These are phyloP conservation scores for Pulveroboletus sp. DNA, from an alignment of 768 basidiomycete genomes.

Conservation along the genomic window DNA sequence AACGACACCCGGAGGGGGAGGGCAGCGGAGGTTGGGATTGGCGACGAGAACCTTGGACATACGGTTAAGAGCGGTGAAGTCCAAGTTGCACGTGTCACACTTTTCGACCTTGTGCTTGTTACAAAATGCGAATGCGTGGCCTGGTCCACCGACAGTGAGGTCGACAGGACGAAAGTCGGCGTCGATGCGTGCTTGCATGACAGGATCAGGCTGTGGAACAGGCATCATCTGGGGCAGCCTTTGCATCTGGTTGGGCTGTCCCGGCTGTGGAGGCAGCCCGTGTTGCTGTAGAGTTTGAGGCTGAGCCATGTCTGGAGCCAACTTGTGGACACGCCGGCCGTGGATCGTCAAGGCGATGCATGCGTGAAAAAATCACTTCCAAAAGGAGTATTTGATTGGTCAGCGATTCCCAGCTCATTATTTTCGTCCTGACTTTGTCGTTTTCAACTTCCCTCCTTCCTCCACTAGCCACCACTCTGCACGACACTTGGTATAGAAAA, in stretches of 20 bases:
- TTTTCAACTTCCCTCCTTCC: constrained; percentile 21
- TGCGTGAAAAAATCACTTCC: constrained; percentile 9
- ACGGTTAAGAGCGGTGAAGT: constrained; percentile 73
- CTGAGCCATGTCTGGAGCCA: constrained; percentile 48
- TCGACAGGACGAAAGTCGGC: constrained; percentile 59
- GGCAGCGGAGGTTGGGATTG: constrained; percentile 70
- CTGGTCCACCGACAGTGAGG: constrained; percentile 49
- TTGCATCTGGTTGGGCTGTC: constrained; percentile 28
- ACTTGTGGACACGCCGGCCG: not conserved
- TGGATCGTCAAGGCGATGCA: not conserved
- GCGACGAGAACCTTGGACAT: constrained; percentile 63
- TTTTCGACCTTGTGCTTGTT: constrained; percentile 63
- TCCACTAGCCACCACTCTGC: constrained; percentile 26
- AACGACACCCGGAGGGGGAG: constrained; percentile 73
- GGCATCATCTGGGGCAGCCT: constrained; percentile 40
- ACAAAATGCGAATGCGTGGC: constrained; percentile 57
- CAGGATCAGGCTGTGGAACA: constrained; percentile 57
- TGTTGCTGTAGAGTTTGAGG: constrained; percentile 60
- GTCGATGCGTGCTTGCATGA: constrained; percentile 73
- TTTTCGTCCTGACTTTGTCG: constrained; percentile 13
- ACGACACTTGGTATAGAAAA: constrained; percentile 24
- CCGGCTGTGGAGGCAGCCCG: constrained; percentile 25
- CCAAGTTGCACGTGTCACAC: constrained; percentile 67
- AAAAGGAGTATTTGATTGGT: constrained; percentile 11
- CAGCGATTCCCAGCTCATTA: constrained; percentile 24